Base-by-base conservation (phyloP, 108 stramenopile genomes). In the Halocafeteria seosinensis region DNA sequence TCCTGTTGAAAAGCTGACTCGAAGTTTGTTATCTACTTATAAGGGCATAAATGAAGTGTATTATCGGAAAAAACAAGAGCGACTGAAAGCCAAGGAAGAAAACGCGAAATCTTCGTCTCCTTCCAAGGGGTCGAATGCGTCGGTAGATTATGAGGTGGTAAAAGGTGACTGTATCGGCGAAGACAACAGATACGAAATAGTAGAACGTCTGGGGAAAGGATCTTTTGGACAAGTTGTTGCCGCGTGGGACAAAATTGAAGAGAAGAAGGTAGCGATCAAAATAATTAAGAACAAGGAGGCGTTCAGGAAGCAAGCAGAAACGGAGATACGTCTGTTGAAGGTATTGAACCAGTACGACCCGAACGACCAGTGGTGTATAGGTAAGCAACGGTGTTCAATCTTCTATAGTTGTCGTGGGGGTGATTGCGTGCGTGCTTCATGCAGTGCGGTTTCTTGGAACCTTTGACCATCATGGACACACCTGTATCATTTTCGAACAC, bases 211-310 rank as follows among this genome's bases (percentile, higher is more conserved):
- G 63, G 96, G 96, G 1, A 94, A 92, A 71, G 96, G 96, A 31
- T 85, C 85, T 6, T 92, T 93, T 71, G 90, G 91, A 21, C 91
- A 96, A 70, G 91, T 92, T 1, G 89, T 91, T 11, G 78, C 85
- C 29, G 89, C 88, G 0, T 66, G 75, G 31, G 92, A 94, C 70
- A 71, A 75, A 9, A 63, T 73, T 34, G 78, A 78, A 6, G 69
- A 81, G 12, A 55, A 64, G 34, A 86, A 91, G 28, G 93, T 95
- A 23, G 96, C 96, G 8, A 91, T 98, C 62, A 98, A 98, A 71
- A 91, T 98, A 53, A 92, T 98, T 77, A 95, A 95, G 75, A 88
- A 87, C 69, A 89, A 88, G 66, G 88, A 85, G 59, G 89, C 92
- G 12, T 98, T 95, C 73, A 63, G 85, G 50, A 67, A 90, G 79